These are phyloP conservation scores for Diaporthe sp. DNA, from an alignment of 2,329 filamentous ascomycete genomes.

Conservation along the genomic window DNA sequence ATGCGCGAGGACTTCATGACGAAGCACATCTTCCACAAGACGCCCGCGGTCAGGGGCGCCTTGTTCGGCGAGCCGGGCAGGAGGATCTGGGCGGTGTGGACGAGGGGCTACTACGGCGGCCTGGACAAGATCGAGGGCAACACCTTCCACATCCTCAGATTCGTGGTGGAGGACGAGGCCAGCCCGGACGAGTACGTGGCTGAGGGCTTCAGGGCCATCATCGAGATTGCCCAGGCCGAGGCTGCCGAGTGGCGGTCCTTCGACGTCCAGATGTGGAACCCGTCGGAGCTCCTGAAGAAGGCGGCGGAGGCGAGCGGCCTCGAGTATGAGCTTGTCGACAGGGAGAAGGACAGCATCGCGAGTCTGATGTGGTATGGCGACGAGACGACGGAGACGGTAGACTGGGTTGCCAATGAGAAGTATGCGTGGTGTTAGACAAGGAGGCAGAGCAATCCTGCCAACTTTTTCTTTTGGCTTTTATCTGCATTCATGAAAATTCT, in stretches of 20 bases:
- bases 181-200: constrained; percentile 59
- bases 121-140: constrained; percentile 70
- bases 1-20: constrained; percentile 85
- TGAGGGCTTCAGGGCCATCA: constrained; percentile 71
- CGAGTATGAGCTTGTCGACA: constrained; percentile 63
- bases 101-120: constrained; percentile 73
- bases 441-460: neutral
- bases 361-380: constrained; percentile 80
- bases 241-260: constrained; percentile 79
- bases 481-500: neutral
- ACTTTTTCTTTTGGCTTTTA: neutral
- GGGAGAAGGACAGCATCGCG: constrained; percentile 78
- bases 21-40: constrained; percentile 69
- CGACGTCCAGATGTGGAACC: constrained; percentile 88
- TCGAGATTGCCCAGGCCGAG: constrained; percentile 77
- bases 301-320: constrained; percentile 65
- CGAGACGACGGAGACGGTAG: constrained; percentile 65
- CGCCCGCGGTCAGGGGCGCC: constrained; percentile 78
- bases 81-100: constrained; percentile 83
- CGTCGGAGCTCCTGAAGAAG: constrained; percentile 65
- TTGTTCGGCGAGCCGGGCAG: constrained; percentile 67
- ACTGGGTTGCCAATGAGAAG: constrained; percentile 84
- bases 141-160: constrained; percentile 76
- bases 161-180: constrained; percentile 74
- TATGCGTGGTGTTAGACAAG: constrained; percentile 78